A percentile compares a stretch with the other conserved stretches of the same genome.
Conservation (phyloP, 2,329 filamentous ascomycete genomes). For the Polytolypa hystricis region DNA sequence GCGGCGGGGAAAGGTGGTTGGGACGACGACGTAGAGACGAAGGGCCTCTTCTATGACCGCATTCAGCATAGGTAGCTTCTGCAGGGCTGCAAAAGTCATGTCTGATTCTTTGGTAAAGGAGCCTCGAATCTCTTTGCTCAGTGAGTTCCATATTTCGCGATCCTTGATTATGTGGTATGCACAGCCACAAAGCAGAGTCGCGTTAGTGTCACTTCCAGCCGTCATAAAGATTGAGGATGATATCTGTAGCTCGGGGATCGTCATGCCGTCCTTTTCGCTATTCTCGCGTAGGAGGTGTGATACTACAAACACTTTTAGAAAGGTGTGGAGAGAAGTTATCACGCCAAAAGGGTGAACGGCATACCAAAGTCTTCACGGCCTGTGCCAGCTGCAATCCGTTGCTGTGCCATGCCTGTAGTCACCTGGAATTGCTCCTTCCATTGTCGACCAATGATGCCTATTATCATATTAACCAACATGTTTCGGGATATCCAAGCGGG, state of each 20-base stretch:
- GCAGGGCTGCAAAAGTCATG: background rate
- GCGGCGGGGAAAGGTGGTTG: constrained; percentile 13
- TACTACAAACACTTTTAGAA: background rate
- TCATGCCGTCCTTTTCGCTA: background rate
- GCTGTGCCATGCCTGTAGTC: background rate
- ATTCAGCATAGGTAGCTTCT: background rate
- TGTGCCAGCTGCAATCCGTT: background rate
- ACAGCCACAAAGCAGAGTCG: background rate
- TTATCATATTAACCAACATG: background rate
- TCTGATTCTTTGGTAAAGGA: background rate
- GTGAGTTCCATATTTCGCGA: background rate
- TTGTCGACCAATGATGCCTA: background rate
- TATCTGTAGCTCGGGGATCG: background rate
- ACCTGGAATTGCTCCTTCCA: background rate
- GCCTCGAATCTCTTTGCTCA: background rate
- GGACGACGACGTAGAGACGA: background rate
- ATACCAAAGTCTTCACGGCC: background rate
- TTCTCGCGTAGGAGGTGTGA: background rate
- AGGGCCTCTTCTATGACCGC: background rate
- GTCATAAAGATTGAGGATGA: background rate
- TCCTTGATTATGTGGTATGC: background rate
- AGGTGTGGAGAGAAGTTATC: background rate
- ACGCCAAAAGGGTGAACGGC: background rate
- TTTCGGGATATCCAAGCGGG: background rate
- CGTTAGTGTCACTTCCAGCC: background rate